Evolutionary conservation across 1,284 basidiomycete species (phyloP), one percentile per base, ranked within the genome.

Genomic region (Cystobasidiaceae sp.): DNA sequence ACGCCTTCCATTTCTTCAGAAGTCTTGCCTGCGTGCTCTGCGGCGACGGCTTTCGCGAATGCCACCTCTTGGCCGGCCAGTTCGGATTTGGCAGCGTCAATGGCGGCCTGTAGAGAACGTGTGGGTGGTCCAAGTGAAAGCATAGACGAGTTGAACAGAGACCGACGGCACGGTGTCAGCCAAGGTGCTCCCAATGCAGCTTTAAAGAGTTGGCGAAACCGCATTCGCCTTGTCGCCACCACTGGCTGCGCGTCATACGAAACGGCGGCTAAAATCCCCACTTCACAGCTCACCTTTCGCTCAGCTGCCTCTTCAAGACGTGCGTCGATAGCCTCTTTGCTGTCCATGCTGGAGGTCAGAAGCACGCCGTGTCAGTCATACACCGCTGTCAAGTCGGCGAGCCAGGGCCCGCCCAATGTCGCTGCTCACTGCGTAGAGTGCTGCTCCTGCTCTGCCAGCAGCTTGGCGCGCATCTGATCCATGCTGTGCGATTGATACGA

Each of bases 41-140:
- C 52, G 33, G 61, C 61, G 21, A 64, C 56, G 27, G 61, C 37
- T 48, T 64, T 64, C 13, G 61, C 51, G 33, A 64, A 64, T 17
- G 61, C 44, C 2, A 64, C 61, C 41, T 64, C 61, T 34, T 64
- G 61, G 7, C 61, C 61, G 17, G 61, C 51, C 17, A 64, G 30
- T 6, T 30, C 61, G 27, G 46, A 25, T 27, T 41, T 55, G 43
- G 55, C 27, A 23, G 55, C 27, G 44, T 64, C 61, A 23, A 64
- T 64, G 30, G 61, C 61, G n/a, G 61, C 61, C 61, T 64, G 43
- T 34, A 51, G 23, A n/a, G 25, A 27, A 27, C 2, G 55, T 21
- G 15, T 15, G 30, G 27, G 15, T 7, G 5, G 27, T 39, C 11
- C n/a, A 9, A 49, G 46, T 6, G 6, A 19, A n/a, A n/a, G n/a